A percentile compares a stretch with the other conserved stretches of the same genome.
phyloP scores from a whole-genome alignment of 2,329 filamentous ascomycete genomes.

The Elsinoe batatas region DNA sequence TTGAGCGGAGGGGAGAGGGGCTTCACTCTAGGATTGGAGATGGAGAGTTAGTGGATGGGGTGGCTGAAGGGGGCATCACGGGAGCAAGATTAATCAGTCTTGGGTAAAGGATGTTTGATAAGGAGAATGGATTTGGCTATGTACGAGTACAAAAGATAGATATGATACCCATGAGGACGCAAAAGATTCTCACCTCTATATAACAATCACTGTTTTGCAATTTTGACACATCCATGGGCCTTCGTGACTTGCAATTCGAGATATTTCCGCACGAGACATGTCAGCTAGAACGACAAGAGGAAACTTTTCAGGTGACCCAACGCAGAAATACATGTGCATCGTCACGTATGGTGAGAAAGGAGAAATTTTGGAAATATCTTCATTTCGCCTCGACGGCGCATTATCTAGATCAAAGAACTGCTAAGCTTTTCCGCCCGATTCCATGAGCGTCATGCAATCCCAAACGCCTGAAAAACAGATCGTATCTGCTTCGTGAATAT shows the following conservation, averaged over 20 bases:
- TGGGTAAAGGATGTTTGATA: too few species aligned
- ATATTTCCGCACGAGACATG: background rate
- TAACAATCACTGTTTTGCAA: background rate
- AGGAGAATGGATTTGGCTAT: background rate
- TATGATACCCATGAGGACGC: background rate
- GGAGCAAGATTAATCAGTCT: background rate
- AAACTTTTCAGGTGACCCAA: background rate
- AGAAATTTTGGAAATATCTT: background rate
- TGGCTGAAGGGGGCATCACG: background rate
- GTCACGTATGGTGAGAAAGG: too few species aligned
- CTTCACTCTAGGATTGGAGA: too few species aligned
- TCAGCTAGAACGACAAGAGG: too few species aligned
- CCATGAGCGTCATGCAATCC: constrained; percentile 11
- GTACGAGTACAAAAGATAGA: background rate
- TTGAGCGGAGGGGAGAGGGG: background rate
- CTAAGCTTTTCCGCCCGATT: constrained; percentile 11
- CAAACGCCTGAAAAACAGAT: constrained; percentile 4
- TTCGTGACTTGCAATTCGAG: background rate
- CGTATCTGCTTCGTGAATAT: constrained; percentile 11
- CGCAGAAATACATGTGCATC: background rate
- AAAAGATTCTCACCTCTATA: background rate
- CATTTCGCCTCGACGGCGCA: background rate
- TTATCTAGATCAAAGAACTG: constrained; percentile 2
- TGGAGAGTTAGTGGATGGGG: background rate
- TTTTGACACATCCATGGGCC: background rate